Conservation (phyloP, 1,284 basidiomycete genomes). For the Ceratobasidium theobromae region DNA sequence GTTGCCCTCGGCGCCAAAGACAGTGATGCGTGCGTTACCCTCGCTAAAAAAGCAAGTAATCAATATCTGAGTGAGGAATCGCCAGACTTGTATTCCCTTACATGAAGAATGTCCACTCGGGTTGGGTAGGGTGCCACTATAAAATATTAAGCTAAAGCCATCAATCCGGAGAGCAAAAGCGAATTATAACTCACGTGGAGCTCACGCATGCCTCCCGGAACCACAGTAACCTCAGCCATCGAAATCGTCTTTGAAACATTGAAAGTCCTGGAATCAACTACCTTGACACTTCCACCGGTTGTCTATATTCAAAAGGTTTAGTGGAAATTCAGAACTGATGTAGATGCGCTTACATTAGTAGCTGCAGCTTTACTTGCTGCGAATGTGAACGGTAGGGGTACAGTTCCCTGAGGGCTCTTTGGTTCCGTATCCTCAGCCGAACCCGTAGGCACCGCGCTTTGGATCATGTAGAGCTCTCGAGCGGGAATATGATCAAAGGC, state of each 20-base stretch:
- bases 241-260: constrained; percentile 59
- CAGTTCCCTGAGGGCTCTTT: constrained; percentile 53
- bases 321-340: background rate
- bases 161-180: constrained; percentile 11
- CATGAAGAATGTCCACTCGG: background rate
- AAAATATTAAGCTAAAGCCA: background rate
- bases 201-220: constrained; percentile 42
- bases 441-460: background rate
- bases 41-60: background rate
- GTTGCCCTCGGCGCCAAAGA: constrained; percentile 62
- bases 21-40: constrained; percentile 47
- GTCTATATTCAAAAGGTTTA: constrained; percentile 45
- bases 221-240: constrained; percentile 52
- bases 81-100: background rate
- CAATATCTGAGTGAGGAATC: background rate
- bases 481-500: constrained; percentile 39
- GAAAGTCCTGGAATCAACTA: constrained; percentile 51
- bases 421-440: constrained; percentile 39
- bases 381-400: constrained; percentile 57
- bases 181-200: constrained; percentile 51
- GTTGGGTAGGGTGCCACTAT: constrained; percentile 30
- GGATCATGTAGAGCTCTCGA: constrained; percentile 42
- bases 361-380: constrained; percentile 54
- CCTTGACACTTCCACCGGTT: constrained; percentile 46
- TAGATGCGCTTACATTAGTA: constrained; percentile 40